Conservation (phyloP, 495 filamentous ascomycete species). For the Annulohypoxylon bovei region DNA sequence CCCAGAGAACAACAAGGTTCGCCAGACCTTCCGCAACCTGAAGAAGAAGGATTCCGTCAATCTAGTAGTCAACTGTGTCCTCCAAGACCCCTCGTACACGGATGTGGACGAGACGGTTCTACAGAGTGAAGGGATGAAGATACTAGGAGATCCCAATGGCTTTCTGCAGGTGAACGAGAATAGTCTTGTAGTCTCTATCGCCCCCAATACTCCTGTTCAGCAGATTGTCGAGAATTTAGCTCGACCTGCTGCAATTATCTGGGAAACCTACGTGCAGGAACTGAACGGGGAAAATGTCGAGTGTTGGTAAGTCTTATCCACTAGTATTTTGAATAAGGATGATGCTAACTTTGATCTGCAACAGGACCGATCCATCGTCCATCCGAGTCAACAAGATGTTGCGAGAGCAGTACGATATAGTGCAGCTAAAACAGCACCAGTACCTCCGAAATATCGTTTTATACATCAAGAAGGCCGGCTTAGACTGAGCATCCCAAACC, state of each 20-base stretch:
- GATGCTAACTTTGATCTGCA: background rate
- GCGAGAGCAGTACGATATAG: slow-evolving; percentile 2
- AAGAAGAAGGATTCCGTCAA: background rate
- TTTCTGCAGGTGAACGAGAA: slow-evolving; percentile 45
- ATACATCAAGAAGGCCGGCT: slow-evolving; percentile 19
- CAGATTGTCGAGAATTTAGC: slow-evolving; percentile 48
- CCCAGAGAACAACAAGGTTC: background rate
- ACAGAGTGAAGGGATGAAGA: background rate
- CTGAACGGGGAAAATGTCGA: background rate
- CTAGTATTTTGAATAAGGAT: background rate
- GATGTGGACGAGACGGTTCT: slow-evolving; percentile 34
- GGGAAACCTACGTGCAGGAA: background rate
- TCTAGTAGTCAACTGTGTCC: slow-evolving; percentile 5
- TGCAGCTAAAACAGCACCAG: background rate
- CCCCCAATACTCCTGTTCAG: slow-evolving; percentile 41
- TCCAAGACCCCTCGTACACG: slow-evolving; percentile 47
- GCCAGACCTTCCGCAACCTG: background rate
- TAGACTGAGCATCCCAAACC: background rate
- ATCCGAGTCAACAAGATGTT: slow-evolving; percentile 17
- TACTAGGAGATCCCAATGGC: slow-evolving; percentile 44
- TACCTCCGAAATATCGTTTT: background rate
- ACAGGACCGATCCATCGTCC: slow-evolving; percentile 6
- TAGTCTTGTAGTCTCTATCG: slow-evolving; percentile 43
- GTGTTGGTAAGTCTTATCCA: background rate
- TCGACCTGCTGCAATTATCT: slow-evolving; percentile 45